These are phyloP conservation scores for Kernera saxatilis DNA, from an alignment of 345 rosid genomes.

Conservation along the genomic window DNA sequence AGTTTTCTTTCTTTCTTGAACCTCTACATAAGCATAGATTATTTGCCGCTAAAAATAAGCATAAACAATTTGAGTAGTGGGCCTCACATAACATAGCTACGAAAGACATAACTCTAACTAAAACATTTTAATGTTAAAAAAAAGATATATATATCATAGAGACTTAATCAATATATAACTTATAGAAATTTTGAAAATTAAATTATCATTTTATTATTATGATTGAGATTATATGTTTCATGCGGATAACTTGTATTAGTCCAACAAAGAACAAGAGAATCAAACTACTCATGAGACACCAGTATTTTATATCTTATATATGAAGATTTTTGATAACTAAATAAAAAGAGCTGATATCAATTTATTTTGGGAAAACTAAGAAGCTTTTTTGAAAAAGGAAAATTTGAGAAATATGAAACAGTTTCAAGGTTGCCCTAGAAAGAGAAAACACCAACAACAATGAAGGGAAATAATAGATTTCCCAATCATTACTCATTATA, in stretches of 20 bases:
- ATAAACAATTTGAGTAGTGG: conserved; percentile 19
- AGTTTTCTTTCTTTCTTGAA: conserved; percentile 20
- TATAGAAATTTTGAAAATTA: background rate
- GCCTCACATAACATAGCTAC: background rate
- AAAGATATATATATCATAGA: background rate
- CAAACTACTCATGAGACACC: no score
- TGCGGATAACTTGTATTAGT: no score
- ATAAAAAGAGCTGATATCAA: no score
- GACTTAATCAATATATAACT: background rate
- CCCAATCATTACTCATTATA: no score
- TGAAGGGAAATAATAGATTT: background rate
- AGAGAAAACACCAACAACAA: background rate
- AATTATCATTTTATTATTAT: background rate
- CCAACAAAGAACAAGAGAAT: no score
- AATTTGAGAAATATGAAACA: no score
- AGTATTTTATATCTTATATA: no score
- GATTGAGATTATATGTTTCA: background rate
- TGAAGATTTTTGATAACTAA: no score
- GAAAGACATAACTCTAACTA: background rate
- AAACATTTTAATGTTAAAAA: background rate
- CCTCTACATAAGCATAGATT: conserved; percentile 20
- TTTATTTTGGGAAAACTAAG: no score
- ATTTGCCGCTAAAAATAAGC: conserved; percentile 21
- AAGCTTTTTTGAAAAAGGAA: background rate
- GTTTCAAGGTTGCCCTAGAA: background rate